Conservation (phyloP, 441 rosid genomes). For the Raphanus hybrid region DNA sequence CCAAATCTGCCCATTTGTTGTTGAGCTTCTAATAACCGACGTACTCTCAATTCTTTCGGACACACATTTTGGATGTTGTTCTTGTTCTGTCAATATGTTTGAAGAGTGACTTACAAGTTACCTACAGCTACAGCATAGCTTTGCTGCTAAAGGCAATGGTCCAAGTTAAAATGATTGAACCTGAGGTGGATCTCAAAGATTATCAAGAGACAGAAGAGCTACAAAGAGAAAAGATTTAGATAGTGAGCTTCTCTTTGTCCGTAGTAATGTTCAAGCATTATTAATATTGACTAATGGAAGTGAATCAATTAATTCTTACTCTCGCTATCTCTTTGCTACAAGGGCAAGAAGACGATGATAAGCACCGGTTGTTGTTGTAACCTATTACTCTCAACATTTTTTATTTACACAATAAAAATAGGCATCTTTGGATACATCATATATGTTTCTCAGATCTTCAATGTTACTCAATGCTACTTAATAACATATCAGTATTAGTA, state of each 20-base stretch:
- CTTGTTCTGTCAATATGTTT: slow-evolving; percentile 83
- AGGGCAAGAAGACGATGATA: too few species aligned
- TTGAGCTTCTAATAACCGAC: slow-evolving; percentile 20
- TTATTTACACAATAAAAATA: slow-evolving; percentile 14
- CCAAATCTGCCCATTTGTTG: slow-evolving; percentile 11
- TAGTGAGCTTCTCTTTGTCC: too few species aligned
- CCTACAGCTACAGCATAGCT: slow-evolving; percentile 36
- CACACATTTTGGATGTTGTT: slow-evolving; percentile 78
- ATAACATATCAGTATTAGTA: slow-evolving; percentile 21
- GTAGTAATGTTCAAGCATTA: too few species aligned
- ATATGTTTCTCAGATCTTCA: slow-evolving; percentile 3
- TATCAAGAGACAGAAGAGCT: slow-evolving; percentile 63
- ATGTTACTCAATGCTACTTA: neutral
- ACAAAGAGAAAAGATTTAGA: slow-evolving; percentile 58
- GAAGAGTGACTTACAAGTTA: slow-evolving; percentile 46
- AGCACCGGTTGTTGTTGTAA: slow-evolving; percentile 27
- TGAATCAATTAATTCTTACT: too few species aligned
- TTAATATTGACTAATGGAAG: too few species aligned
- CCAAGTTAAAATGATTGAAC: slow-evolving; percentile 66
- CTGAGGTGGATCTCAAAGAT: slow-evolving; percentile 70
- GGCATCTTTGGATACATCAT: neutral
- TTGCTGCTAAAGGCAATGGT: slow-evolving; percentile 46
- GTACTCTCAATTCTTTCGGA: slow-evolving; percentile 44
- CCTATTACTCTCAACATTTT: slow-evolving; percentile 5
- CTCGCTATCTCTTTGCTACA: too few species aligned